phyloP scores from a whole-genome alignment of 768 basidiomycete species.

The Tephrocybe sp. region DNA sequence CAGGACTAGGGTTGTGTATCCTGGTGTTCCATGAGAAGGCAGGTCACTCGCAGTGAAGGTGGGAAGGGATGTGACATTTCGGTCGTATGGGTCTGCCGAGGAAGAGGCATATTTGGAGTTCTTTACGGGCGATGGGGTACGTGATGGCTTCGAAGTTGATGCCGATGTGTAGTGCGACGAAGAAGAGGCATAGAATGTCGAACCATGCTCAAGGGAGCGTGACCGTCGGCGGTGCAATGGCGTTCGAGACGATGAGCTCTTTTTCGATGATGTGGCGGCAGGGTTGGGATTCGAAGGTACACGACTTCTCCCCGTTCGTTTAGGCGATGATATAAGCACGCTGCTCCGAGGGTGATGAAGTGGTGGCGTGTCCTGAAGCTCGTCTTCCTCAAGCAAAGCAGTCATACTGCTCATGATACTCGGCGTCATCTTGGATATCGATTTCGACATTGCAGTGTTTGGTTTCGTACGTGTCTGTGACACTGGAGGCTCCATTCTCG shows the following conservation, averaged over 20 bases:
- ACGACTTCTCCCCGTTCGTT: conserved; percentile 13
- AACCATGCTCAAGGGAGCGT: conserved; percentile 16
- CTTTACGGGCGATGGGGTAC: conserved; percentile 9
- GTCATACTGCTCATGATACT: conserved; percentile 55
- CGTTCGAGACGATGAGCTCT: neutral
- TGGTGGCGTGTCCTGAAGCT: conserved; percentile 30
- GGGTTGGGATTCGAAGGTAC: conserved; percentile 11
- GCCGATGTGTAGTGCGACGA: conserved; percentile 10
- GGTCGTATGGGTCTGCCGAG: conserved; percentile 22
- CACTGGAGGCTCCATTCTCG: conserved; percentile 9
- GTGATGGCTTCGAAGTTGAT: conserved; percentile 8
- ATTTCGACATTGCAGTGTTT: conserved; percentile 22
- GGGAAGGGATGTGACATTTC: conserved; percentile 18
- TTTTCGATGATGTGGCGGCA: conserved; percentile 1
- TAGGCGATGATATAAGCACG: conserved; percentile 21
- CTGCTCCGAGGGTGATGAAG: conserved; percentile 19
- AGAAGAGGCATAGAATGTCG: conserved; percentile 11
- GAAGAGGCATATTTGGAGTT: conserved; percentile 21
- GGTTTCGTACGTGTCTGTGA: conserved; percentile 22
- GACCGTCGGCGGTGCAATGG: conserved; percentile 17
- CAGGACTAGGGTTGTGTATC: conserved; percentile 53
- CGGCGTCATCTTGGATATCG: conserved; percentile 33
- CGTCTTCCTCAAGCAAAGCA: conserved; percentile 53
- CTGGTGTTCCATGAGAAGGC: conserved; percentile 58
- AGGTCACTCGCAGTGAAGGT: conserved; percentile 32